phyloP scores from a whole-genome alignment of 2,329 filamentous ascomycete genomes.

The Colletotrichum lini region DNA sequence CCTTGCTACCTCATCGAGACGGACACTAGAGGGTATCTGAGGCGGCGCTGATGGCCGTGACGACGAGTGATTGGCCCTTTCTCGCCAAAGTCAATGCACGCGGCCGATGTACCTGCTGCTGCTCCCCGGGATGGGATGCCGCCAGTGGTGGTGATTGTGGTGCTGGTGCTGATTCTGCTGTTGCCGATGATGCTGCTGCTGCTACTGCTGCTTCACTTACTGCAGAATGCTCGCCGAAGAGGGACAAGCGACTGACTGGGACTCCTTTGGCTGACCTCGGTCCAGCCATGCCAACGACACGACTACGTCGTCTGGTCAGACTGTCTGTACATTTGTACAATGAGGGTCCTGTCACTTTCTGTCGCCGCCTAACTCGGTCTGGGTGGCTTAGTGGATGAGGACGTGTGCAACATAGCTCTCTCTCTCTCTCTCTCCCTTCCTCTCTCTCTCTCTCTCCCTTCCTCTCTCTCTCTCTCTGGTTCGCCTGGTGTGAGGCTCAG shows the following conservation, averaged over 20 bases:
- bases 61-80: conserved; percentile 33
- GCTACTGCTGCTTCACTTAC: conserved; percentile 14
- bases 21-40: conserved; percentile 16
- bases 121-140: conserved; percentile 19
- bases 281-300: conserved; percentile 31
- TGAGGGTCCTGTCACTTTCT: conserved; percentile 17
- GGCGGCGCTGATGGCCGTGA: conserved; percentile 13
- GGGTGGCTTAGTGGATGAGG: background rate
- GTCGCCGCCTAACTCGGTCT: conserved; percentile 22
- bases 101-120: conserved; percentile 35
- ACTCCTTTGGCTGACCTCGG: conserved; percentile 11
- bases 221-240: conserved; percentile 3
- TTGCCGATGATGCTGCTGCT: background rate
- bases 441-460: too few relatives aligned
- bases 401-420: conserved; percentile 23
- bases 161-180: too few relatives aligned
- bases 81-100: conserved; percentile 40
- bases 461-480: background rate
- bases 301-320: conserved; percentile 18
- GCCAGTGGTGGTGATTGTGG: background rate
- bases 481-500: conserved; percentile 16
- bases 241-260: background rate
- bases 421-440: too few relatives aligned
- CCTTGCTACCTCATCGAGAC: conserved; percentile 24
- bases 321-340: conserved; percentile 29